Conservation (phyloP, 371 early-diverging fungal species). For the Mucor saturninus region DNA sequence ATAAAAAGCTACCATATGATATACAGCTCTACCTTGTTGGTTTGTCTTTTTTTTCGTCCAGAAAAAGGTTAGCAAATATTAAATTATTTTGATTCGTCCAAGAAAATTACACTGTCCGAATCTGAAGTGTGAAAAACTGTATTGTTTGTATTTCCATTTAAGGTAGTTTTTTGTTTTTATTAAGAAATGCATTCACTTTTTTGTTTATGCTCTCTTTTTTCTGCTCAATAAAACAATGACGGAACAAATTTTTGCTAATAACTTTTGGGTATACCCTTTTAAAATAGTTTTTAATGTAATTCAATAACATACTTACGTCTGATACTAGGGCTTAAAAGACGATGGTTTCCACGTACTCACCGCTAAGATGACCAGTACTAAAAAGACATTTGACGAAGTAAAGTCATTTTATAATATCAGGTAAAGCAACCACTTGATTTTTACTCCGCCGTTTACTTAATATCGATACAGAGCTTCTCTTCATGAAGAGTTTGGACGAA, state of each 20-base stretch:
- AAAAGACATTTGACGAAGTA: constrained; percentile 85
- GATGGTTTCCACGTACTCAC: constrained; percentile 84
- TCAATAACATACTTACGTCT: not conserved
- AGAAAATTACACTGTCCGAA: too few relatives aligned
- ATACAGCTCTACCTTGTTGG: too few relatives aligned
- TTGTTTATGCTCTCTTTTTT: not conserved
- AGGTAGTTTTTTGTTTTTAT: constrained; percentile 1
- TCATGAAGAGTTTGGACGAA: constrained; percentile 89
- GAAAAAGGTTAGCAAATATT: too few relatives aligned
- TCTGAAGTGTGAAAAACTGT: too few relatives aligned
- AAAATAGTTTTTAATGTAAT: not conserved
- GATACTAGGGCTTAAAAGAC: constrained; percentile 79
- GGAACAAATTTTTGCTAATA: constrained; percentile 41
- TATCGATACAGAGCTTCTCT: constrained; percentile 64
- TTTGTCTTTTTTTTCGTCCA: too few relatives aligned
- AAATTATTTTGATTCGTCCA: too few relatives aligned
- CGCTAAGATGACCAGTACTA: constrained; percentile 81
- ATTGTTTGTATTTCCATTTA: constrained; percentile 3
- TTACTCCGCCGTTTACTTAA: not conserved
- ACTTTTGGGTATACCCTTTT: constrained; percentile 45
- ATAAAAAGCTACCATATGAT: too few relatives aligned
- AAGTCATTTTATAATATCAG: constrained; percentile 39
- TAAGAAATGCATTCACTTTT: constrained; percentile 4
- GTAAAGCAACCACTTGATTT: constrained; percentile 19
- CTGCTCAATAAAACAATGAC: constrained; percentile 9